Percentiles rank a stretch among this genome's conserved stretches.
phyloP scores from a whole-genome alignment of 1,284 basidiomycete species.

The Somion occarium region DNA sequence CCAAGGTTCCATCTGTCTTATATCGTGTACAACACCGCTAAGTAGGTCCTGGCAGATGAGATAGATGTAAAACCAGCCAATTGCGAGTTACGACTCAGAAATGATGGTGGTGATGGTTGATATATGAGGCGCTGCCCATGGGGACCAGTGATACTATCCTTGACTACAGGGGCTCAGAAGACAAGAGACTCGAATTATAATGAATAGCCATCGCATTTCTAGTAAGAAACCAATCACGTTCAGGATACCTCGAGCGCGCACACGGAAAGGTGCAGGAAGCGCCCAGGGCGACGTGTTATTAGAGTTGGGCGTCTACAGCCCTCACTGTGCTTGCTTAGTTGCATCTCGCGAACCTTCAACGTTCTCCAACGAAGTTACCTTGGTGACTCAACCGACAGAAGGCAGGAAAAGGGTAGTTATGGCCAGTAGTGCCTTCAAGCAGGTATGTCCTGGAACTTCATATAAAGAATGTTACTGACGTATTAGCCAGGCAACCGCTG shows the following conservation, averaged over 20 bases:
- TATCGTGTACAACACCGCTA: too few relatives aligned
- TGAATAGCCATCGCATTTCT: not conserved
- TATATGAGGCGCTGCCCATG: not conserved
- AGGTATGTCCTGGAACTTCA: conserved; percentile 35
- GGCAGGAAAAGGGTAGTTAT: too few relatives aligned
- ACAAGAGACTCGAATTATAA: not conserved
- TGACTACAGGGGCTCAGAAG: not conserved
- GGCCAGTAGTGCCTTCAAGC: conserved; percentile 52
- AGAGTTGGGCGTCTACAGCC: too few relatives aligned
- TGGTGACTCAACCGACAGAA: too few relatives aligned
- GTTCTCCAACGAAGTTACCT: too few relatives aligned
- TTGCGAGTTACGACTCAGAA: too few relatives aligned
- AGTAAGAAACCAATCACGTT: not conserved
- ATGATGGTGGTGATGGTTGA: not conserved
- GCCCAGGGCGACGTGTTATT: too few relatives aligned
- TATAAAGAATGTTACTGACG: not conserved
- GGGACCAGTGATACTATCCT: not conserved
- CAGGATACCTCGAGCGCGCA: not conserved
- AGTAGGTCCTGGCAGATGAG: too few relatives aligned
- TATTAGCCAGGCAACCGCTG: conserved; percentile 20
- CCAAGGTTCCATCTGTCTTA: too few relatives aligned
- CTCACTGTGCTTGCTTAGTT: too few relatives aligned
- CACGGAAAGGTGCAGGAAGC: not conserved
- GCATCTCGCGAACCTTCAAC: too few relatives aligned
- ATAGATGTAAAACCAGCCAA: too few relatives aligned